Evolutionary conservation across 805 yeast species (phyloP).

Genomic region (Vanderwaltozyma polyspora): DNA sequence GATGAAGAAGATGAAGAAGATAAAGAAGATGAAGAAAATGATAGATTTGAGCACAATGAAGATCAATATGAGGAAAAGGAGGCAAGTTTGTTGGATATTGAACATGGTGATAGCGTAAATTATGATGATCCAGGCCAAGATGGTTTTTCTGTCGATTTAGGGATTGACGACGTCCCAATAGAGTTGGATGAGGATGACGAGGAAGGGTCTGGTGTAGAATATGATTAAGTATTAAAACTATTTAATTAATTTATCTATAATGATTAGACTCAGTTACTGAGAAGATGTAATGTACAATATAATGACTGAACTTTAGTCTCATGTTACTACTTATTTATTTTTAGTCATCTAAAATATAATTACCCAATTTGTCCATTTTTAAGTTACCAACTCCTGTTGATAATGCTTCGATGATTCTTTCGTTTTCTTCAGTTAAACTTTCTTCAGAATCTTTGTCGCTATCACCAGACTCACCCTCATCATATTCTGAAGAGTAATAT

Average conservation of each 20-base stretch:
- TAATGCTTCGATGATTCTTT: conserved; percentile 59
- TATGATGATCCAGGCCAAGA: neutral
- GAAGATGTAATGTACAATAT: neutral
- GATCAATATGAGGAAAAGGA: conserved; percentile 27
- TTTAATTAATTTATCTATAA: neutral
- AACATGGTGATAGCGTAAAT: conserved; percentile 16
- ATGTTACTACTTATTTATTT: neutral
- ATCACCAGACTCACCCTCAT: conserved; percentile 24
- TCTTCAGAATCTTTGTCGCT: conserved; percentile 23
- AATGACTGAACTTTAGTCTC: neutral
- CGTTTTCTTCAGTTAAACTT: conserved; percentile 38
- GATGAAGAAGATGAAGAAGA: conserved; percentile 13
- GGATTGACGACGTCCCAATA: conserved; percentile 18
- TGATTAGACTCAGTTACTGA: neutral
- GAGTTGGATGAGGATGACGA: conserved; percentile 25
- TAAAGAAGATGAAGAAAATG: conserved; percentile 24
- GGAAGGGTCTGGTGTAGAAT: conserved; percentile 29
- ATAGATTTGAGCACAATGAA: conserved; percentile 16
- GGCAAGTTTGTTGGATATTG: conserved; percentile 22
- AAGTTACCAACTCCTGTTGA: conserved; percentile 51
- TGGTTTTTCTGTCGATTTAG: conserved; percentile 3
- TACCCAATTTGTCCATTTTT: conserved; percentile 75
- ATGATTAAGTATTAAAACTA: conserved; percentile 13
- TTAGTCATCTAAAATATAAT: conserved; percentile 52
- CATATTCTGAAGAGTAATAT: conserved; percentile 14